phyloP scores from a whole-genome alignment of 768 basidiomycete species.

The Cystobasidium onofrii region DNA sequence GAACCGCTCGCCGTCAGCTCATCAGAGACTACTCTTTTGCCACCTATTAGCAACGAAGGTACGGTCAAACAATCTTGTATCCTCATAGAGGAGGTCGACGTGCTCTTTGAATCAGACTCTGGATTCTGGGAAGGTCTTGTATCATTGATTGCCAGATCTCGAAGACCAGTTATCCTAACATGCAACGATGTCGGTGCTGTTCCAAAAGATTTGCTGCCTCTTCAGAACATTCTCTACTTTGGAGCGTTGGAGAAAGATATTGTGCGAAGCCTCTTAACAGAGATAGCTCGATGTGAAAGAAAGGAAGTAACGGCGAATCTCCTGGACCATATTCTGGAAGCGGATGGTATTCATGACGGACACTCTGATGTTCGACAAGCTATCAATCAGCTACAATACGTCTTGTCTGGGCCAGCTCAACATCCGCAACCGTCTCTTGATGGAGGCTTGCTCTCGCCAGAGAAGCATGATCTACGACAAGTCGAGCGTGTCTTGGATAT shows the following conservation, averaged over 20 bases:
- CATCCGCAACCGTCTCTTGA: not conserved
- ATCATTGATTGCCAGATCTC: conserved; percentile 80
- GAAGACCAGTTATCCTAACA: conserved; percentile 82
- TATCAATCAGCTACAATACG: not conserved
- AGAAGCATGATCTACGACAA: not conserved
- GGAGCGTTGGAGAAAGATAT: conserved; percentile 44
- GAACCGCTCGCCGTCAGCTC: not conserved
- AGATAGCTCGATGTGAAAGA: not conserved
- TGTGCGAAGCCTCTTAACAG: not conserved
- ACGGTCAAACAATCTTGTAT: conserved; percentile 65
- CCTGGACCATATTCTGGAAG: not conserved
- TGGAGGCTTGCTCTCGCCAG: not conserved
- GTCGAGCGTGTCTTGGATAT: conserved; percentile 34
- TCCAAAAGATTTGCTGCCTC: conserved; percentile 63
- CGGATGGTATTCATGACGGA: not conserved
- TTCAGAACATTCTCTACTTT: conserved; percentile 66
- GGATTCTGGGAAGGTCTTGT: conserved; percentile 52
- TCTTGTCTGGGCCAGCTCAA: not conserved
- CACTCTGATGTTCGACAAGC: not conserved
- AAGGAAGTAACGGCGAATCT: not conserved
- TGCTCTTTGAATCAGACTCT: conserved; percentile 75
- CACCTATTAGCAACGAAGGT: conserved; percentile 18
- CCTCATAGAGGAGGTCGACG: conserved; percentile 88
- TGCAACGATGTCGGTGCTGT: conserved; percentile 71
- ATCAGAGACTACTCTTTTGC: not conserved